Evolutionary conservation across 129 eudicot species (phyloP).

Genomic region (sunflower (Helianthus annuus)): DNA sequence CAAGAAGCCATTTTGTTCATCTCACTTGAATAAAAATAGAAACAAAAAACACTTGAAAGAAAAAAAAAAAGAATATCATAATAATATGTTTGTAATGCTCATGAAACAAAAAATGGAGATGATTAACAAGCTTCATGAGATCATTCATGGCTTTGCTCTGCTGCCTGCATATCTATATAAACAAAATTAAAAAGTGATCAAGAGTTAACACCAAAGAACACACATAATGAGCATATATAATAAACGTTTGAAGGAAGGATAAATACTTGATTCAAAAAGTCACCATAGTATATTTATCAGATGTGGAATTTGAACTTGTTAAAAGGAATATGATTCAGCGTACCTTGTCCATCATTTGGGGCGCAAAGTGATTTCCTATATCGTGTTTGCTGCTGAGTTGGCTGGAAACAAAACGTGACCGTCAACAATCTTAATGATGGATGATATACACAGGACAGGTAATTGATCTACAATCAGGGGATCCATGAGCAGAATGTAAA

Average conservation of each 20-base stretch:
- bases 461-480: slow-evolving; percentile 5
- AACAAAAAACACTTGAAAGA: background rate
- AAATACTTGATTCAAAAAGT: background rate
- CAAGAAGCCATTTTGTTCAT: slow-evolving; percentile 13
- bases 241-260: background rate
- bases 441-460: background rate
- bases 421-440: slow-evolving; percentile 2
- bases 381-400: slow-evolving; percentile 96
- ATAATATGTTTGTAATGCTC: slow-evolving; percentile 23
- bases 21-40: slow-evolving; percentile 18
- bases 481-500: slow-evolving; percentile 6
- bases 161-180: slow-evolving; percentile 25
- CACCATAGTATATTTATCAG: background rate
- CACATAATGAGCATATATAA: background rate
- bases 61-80: slow-evolving; percentile 27
- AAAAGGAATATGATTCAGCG: background rate
- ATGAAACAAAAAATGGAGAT: slow-evolving; percentile 11
- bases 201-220: background rate
- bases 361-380: slow-evolving; percentile 91
- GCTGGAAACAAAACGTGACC: slow-evolving; percentile 46
- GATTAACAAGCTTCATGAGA: slow-evolving; percentile 19
- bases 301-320: background rate
- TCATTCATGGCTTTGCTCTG: slow-evolving; percentile 34
- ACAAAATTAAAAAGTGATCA: background rate
- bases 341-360: slow-evolving; percentile 91